These are phyloP conservation scores for Podaxis pistillaris DNA, from an alignment of 768 basidiomycete species.

Conservation along the genomic window DNA sequence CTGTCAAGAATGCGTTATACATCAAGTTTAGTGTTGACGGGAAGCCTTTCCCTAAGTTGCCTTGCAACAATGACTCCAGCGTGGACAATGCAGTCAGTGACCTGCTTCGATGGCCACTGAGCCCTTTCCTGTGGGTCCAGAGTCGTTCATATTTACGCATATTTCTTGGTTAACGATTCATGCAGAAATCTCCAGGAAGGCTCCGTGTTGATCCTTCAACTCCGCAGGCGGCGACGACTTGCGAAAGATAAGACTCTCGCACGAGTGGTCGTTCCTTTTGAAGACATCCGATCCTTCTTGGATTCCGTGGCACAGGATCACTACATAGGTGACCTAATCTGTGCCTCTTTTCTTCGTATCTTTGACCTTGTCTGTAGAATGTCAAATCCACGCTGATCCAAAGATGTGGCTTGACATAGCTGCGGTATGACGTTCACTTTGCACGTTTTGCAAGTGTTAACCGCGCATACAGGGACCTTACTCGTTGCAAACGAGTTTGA, in stretches of 20 bases:
- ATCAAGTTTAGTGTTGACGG: constrained; percentile 15
- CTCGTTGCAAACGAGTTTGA: constrained; percentile 11
- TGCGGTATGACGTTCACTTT: constrained; percentile 5
- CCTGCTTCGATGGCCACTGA: constrained; percentile 16
- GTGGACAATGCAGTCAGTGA: background rate
- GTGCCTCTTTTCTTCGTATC: background rate
- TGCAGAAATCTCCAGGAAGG: constrained; percentile 10
- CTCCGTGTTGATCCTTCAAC: constrained; percentile 8
- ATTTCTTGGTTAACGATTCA: background rate
- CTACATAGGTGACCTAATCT: background rate
- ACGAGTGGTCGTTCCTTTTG: constrained; percentile 1
- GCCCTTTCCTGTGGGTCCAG: constrained; percentile 14
- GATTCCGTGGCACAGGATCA: constrained; percentile 1
- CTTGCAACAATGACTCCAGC: constrained; percentile 9
- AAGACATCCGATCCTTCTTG: background rate
- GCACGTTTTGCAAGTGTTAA: background rate
- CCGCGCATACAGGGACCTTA: background rate
- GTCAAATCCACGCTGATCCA: constrained; percentile 13
- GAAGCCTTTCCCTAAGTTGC: constrained; percentile 12
- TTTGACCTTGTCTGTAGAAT: constrained; percentile 1
- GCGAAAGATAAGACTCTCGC: constrained; percentile 8
- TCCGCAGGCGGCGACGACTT: constrained; percentile 14
- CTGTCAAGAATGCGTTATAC: constrained; percentile 5
- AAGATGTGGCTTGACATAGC: constrained; percentile 16
- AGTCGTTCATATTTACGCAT: background rate